These are phyloP conservation scores for Alternaria sp. DNA, from an alignment of 2,329 filamentous ascomycete genomes.

Conservation along the genomic window DNA sequence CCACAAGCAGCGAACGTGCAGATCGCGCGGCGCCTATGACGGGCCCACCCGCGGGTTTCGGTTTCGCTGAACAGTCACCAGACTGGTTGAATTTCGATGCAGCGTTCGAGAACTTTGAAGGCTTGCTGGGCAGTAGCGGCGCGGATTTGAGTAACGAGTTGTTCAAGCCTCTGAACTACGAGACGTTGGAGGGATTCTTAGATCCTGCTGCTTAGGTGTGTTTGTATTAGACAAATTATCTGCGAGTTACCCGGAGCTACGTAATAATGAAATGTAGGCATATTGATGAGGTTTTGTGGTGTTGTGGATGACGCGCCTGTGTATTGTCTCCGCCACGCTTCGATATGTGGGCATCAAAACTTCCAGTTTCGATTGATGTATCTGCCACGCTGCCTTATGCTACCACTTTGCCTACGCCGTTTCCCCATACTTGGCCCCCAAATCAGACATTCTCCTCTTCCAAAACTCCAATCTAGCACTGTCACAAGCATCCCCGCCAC, in stretches of 20 bases:
- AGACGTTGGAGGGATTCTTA: slow-evolving; percentile 42
- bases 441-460: not conserved
- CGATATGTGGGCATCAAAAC: not conserved
- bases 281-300: not conserved
- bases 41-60: slow-evolving; percentile 27
- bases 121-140: slow-evolving; percentile 46
- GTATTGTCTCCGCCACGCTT: not conserved
- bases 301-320: not conserved
- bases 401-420: not conserved
- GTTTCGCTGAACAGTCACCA: slow-evolving; percentile 43
- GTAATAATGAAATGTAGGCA: not conserved
- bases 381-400: not conserved
- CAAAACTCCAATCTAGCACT: not conserved
- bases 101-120: slow-evolving; percentile 51
- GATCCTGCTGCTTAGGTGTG: slow-evolving; percentile 28
- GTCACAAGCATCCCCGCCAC: not conserved
- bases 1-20: slow-evolving; percentile 46
- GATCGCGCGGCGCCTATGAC: slow-evolving; percentile 36
- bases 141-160: slow-evolving; percentile 50
- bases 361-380: accelerated
- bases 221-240: not conserved
- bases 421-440: not conserved
- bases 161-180: slow-evolving; percentile 47
- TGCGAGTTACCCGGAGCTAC: not conserved
- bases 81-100: slow-evolving; percentile 51